These are phyloP conservation scores for Fusarium penzigii DNA, from an alignment of 2,329 filamentous ascomycete genomes.

Conservation along the genomic window DNA sequence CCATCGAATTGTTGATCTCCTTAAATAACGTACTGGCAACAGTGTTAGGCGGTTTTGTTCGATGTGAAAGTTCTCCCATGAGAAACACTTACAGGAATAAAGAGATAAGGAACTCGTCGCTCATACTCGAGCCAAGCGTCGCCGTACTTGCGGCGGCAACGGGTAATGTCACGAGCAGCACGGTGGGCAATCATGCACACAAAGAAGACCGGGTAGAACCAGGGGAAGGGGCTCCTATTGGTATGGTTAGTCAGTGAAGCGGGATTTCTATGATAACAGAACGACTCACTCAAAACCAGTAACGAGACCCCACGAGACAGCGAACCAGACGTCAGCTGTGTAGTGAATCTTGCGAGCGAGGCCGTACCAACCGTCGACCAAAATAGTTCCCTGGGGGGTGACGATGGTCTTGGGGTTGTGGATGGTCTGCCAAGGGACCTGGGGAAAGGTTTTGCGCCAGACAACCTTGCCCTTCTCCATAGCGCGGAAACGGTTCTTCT, in stretches of 20 bases:
- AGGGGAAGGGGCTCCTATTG: conserved; percentile 72
- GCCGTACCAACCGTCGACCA: conserved; percentile 86
- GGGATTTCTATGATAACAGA: neutral
- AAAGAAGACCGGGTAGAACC: conserved; percentile 91
- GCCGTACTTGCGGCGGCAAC: conserved; percentile 79
- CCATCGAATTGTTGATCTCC: neutral
- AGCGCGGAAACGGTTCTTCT: conserved; percentile 90
- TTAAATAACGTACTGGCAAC: neutral
- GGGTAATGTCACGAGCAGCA: conserved; percentile 72
- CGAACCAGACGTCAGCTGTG: conserved; percentile 51
- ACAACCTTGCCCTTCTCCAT: conserved; percentile 71
- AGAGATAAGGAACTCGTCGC: conserved; percentile 76
- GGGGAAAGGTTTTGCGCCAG: conserved; percentile 79
- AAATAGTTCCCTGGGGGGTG: conserved; percentile 71
- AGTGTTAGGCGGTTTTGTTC: neutral
- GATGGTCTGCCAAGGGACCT: conserved; percentile 84
- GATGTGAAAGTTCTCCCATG: neutral
- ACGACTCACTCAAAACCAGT: conserved; percentile 47
- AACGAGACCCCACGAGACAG: conserved; percentile 52
- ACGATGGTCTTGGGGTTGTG: conserved; percentile 78
- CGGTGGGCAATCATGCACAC: conserved; percentile 79
- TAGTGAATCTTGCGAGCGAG: conserved; percentile 65
- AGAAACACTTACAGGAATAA: conserved; percentile 64
- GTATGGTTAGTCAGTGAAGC: conserved; percentile 8
- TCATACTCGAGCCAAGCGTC: conserved; percentile 81